Percentiles rank a stretch among this genome's conserved stretches.
phyloP scores from a whole-genome alignment of 169 alveolate species.

The Babesia caballi region DNA sequence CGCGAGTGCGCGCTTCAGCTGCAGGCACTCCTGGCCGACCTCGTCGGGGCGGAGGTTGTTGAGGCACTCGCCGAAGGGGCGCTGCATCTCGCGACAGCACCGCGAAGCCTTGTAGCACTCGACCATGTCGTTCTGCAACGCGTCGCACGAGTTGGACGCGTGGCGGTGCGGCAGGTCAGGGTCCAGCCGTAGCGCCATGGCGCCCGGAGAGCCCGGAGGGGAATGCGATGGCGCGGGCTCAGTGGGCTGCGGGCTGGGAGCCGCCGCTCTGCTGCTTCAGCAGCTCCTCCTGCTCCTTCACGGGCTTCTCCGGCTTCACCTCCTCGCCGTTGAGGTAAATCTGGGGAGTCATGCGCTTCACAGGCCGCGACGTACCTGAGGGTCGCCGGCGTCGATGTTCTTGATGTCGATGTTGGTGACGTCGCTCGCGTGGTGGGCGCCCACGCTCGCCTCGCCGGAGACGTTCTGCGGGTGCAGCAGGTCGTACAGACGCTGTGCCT shows the following conservation, averaged over 20 bases:
- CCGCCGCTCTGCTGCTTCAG: conserved; percentile 5
- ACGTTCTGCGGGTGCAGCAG: conserved; percentile 6
- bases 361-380: conserved; percentile 24
- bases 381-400: conserved; percentile 41
- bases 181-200: conserved; percentile 56
- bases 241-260: neutral
- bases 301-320: neutral
- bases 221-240: neutral
- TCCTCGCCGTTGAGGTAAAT: conserved; percentile 46
- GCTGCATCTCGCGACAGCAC: conserved; percentile 67
- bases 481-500: conserved; percentile 25
- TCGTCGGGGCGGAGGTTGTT: conserved; percentile 70
- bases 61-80: conserved; percentile 74
- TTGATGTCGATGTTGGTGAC: conserved; percentile 53
- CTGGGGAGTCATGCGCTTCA: neutral
- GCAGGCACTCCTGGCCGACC: conserved; percentile 76
- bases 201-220: neutral
- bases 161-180: conserved; percentile 79
- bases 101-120: conserved; percentile 76
- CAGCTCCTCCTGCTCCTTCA: neutral
- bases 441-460: conserved; percentile 13
- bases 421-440: conserved; percentile 19
- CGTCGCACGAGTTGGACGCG: conserved; percentile 80
- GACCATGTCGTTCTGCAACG: conserved; percentile 71
- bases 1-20: conserved; percentile 73